Percentiles rank a stretch among this genome's conserved stretches.
Evolutionary conservation across 176 grass and related monocot genomes (phyloP).

Genomic region (Musa acuminata): DNA sequence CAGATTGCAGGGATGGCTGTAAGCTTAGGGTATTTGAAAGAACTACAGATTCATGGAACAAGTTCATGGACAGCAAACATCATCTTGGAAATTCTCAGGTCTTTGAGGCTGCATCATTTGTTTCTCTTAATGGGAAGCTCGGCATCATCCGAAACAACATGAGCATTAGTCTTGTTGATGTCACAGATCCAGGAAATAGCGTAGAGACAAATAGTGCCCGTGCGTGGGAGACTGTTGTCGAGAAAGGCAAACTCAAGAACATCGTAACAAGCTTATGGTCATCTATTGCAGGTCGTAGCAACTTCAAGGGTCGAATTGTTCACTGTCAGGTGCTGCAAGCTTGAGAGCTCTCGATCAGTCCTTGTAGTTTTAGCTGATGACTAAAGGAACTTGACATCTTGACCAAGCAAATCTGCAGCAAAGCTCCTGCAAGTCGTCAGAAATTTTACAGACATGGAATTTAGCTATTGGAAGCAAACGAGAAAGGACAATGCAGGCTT

Average conservation of each 20-base stretch:
- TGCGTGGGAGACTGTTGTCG: background rate
- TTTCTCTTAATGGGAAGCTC: constrained; percentile 6
- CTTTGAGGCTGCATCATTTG: constrained; percentile 1
- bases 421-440: too few species aligned
- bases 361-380: too few species aligned
- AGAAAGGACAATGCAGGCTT: too few species aligned
- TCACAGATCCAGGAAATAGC: background rate
- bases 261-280: background rate
- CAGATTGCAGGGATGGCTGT: constrained; percentile 2
- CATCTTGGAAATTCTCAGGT: background rate
- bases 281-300: background rate
- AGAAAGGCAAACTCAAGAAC: background rate
- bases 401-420: too few species aligned
- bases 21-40: constrained; percentile 1
- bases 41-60: constrained; percentile 4
- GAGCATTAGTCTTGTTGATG: constrained; percentile 8
- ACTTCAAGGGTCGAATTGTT: background rate
- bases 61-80: constrained; percentile 9
- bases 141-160: background rate
- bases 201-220: constrained; percentile 3
- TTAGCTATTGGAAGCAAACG: too few species aligned
- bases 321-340: constrained; percentile 1
- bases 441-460: too few species aligned
- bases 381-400: too few species aligned
- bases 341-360: background rate